These are phyloP conservation scores for Sphagnum magellanicum DNA, from an alignment of 228 moss, liverwort and hornwort genomes.

Conservation along the genomic window DNA sequence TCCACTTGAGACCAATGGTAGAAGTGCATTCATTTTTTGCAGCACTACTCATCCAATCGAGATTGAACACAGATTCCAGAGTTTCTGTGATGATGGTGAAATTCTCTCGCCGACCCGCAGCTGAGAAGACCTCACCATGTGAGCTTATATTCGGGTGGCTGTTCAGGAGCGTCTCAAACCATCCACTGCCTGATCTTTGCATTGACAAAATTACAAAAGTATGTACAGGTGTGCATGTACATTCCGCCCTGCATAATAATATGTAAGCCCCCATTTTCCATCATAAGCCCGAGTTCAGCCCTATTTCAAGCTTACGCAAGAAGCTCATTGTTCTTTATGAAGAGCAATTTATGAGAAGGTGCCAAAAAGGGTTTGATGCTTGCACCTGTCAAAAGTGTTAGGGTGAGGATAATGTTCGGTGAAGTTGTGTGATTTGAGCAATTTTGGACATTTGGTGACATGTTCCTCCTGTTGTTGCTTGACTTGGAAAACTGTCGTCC, in stretches of 20 bases:
- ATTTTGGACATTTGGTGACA: constrained; percentile 11
- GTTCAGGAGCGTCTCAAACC: constrained; percentile 59
- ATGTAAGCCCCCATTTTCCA: too few relatives aligned
- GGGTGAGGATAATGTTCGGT: constrained; percentile 46
- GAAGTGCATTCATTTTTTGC: constrained; percentile 40
- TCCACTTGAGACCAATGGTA: constrained; percentile 59
- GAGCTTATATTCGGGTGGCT: constrained; percentile 56
- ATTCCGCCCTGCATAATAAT: constrained; percentile 30
- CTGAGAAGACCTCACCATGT: constrained; percentile 49
- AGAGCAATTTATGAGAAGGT: not conserved
- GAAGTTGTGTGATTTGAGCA: constrained; percentile 10
- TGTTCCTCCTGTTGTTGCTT: constrained; percentile 29
- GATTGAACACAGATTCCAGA: constrained; percentile 35
- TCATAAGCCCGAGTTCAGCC: too few relatives aligned
- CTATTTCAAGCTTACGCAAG: too few relatives aligned
- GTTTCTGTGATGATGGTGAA: constrained; percentile 36
- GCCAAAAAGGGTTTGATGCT: not conserved
- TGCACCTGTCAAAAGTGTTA: constrained; percentile 27
- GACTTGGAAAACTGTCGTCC: constrained; percentile 9
- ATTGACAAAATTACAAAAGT: constrained; percentile 57
- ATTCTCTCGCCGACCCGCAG: constrained; percentile 26
- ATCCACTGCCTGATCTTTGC: constrained; percentile 66
- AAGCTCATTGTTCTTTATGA: too few relatives aligned
- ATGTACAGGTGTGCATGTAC: constrained; percentile 49
- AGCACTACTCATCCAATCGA: constrained; percentile 52